A percentile compares a stretch with the other conserved stretches of the same genome.
phyloP scores from a whole-genome alignment of 768 basidiomycete genomes.

The Astraeus odoratus region DNA sequence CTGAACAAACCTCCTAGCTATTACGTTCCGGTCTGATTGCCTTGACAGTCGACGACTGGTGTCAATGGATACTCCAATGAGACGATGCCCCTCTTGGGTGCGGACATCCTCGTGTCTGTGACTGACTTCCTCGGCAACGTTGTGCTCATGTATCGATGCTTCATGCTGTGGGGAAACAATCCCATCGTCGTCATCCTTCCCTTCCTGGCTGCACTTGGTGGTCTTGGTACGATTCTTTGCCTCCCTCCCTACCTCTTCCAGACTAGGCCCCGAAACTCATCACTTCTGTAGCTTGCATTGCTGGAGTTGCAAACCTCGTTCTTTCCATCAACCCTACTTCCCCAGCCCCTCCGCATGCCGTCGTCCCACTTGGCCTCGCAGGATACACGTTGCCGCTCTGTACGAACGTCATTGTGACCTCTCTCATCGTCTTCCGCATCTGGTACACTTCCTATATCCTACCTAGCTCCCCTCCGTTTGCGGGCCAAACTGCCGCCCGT shows the following conservation, averaged over 20 bases:
- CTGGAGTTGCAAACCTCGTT: conserved; percentile 24
- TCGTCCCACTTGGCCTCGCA: conserved; percentile 32
- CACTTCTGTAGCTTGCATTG: conserved; percentile 22
- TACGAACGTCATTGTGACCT: conserved; percentile 36
- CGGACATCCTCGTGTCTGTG: conserved; percentile 31
- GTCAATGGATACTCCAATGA: conserved; percentile 25
- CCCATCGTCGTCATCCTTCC: conserved; percentile 30
- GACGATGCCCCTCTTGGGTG: conserved; percentile 24
- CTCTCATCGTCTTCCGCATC: conserved; percentile 35
- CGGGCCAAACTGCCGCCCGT: conserved; percentile 12
- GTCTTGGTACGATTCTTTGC: conserved; percentile 26
- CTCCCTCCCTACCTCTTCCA: neutral
- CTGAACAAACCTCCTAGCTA: neutral
- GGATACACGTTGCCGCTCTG: conserved; percentile 33
- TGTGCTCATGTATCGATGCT: conserved; percentile 36
- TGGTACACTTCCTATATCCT: conserved; percentile 21
- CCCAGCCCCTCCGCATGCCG: conserved; percentile 27
- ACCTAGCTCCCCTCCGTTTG: conserved; percentile 5
- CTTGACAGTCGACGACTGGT: conserved; percentile 20
- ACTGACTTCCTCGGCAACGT: conserved; percentile 31
- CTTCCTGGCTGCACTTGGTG: conserved; percentile 25
- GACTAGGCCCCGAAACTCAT: conserved; percentile 2
- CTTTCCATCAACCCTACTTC: conserved; percentile 21
- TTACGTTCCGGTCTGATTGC: neutral
- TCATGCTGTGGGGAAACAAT: conserved; percentile 32